Evolutionary conservation across 495 filamentous ascomycete species (phyloP).

Genomic region (Talaromyces wortmannii): DNA sequence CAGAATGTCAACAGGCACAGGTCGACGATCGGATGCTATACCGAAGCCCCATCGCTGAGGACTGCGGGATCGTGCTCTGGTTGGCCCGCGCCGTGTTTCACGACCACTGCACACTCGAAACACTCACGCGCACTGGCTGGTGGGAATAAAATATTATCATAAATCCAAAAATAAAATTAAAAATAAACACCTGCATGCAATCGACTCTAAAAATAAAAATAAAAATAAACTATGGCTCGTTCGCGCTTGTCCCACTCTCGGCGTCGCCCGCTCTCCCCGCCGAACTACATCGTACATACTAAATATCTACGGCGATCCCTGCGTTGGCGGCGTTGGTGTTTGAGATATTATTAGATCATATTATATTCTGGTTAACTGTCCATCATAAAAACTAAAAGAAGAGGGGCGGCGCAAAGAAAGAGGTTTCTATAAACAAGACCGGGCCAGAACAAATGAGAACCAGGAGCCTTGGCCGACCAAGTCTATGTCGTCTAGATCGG

Average conservation of each 20-base stretch:
- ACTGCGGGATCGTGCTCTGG: neutral
- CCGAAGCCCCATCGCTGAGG: constrained; percentile 1
- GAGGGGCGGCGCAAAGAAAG: neutral
- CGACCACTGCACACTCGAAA: neutral
- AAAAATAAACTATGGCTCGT: neutral
- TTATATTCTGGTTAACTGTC: neutral
- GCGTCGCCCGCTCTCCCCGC: too few species aligned
- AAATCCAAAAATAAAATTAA: neutral
- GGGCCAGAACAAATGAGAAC: neutral
- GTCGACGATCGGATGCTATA: constrained; percentile 1
- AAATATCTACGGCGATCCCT: neutral
- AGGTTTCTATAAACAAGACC: neutral
- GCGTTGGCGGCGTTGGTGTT: too few species aligned
- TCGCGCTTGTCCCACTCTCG: too few species aligned
- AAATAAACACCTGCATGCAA: neutral
- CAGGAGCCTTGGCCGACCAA: neutral
- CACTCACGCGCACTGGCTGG: neutral
- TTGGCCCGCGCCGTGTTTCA: neutral
- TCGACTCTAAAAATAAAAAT: neutral
- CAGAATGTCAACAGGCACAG: neutral
- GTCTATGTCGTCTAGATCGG: constrained; percentile 5
- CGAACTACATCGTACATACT: neutral
- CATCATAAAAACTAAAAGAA: neutral
- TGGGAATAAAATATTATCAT: neutral
- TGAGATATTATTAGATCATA: neutral